Evolutionary conservation across 202 grass and related monocot genomes (phyloP), one percentile per base, ranked within the genome.

Genomic region (Brachypodium distachyon): DNA sequence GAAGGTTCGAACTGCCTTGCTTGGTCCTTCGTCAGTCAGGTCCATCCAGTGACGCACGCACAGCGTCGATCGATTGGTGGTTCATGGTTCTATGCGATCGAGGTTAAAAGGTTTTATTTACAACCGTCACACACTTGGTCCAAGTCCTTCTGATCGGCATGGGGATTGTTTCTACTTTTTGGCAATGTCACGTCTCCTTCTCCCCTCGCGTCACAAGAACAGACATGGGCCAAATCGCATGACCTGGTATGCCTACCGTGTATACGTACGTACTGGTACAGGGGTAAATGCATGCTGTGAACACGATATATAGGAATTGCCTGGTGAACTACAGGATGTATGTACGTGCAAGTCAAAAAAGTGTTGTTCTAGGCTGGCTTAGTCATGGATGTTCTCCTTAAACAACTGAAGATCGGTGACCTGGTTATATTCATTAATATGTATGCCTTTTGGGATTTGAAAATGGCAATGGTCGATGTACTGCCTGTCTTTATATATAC

Each of bases 1-100:
- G 81, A 88, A 84, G 70, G 75, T 80, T 83, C 75, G 75, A 65
- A 29, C 67, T 31, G 38, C 26, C 47, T 37, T 55, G 29, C 61
- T 25, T 41, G 42, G 52, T 6, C 39, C 26, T n/a, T n/a, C n/a
- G n/a, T n/a, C n/a, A n/a, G n/a, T n/a, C n/a, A n/a, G n/a, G n/a
- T n/a, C n/a, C n/a, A n/a, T n/a, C n/a, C n/a, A n/a, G 36, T 48
- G 64, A 80, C 76, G 59, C 50, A 73, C 13, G 65, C 51, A 25
- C 37, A 12, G 38, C 22, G 12, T 41, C 60, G 10, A 38, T 10
- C 21, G 55, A 7, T 60, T 14, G 14, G 56, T 60, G 4, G n/a
- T n/a, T n/a, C n/a, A n/a, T n/a, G n/a, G n/a, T n/a, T n/a, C n/a
- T n/a, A n/a, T n/a, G n/a, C n/a, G n/a, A n/a, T n/a, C n/a, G n/a